phyloP scores from a whole-genome alignment of 2,329 filamentous ascomycete species.

The Colletotrichum spinosum region DNA sequence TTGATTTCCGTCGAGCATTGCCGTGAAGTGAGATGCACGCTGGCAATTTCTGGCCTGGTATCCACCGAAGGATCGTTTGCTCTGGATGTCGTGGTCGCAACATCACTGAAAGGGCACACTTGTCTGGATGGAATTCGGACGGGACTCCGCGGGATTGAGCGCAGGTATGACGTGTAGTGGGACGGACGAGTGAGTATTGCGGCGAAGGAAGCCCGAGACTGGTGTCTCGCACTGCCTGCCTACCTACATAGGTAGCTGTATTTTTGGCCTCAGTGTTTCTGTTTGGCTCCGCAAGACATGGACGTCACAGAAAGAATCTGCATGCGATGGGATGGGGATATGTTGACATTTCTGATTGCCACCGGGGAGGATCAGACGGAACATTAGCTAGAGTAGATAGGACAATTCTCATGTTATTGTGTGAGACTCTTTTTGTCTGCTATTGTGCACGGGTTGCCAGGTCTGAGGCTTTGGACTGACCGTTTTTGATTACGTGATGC shows the following conservation, averaged over 20 bases:
- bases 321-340: background rate
- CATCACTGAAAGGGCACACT: background rate
- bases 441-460: background rate
- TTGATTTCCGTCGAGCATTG: slow-evolving; percentile 25
- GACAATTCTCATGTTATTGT: slow-evolving; percentile 2
- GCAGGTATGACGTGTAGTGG: slow-evolving; percentile 3
- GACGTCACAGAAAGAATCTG: background rate
- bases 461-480: background rate
- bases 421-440: background rate
- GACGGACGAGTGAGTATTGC: slow-evolving; percentile 4
- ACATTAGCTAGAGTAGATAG: slow-evolving; percentile 10
- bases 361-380: background rate
- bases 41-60: background rate
- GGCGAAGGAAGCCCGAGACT: background rate
- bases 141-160: slow-evolving; percentile 1
- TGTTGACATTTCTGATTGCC: too few species aligned
- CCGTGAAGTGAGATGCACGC: slow-evolving; percentile 2
- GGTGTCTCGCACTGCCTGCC: too few species aligned
- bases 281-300: background rate
- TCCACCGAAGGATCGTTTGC: slow-evolving; percentile 20
- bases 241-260: background rate
- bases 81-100: slow-evolving; percentile 3
- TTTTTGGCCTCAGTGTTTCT: background rate
- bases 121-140: background rate
- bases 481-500: slow-evolving; percentile 11